Evolutionary conservation across 2,329 filamentous ascomycete species (phyloP).

Genomic region (Ceratocystis papillata): DNA sequence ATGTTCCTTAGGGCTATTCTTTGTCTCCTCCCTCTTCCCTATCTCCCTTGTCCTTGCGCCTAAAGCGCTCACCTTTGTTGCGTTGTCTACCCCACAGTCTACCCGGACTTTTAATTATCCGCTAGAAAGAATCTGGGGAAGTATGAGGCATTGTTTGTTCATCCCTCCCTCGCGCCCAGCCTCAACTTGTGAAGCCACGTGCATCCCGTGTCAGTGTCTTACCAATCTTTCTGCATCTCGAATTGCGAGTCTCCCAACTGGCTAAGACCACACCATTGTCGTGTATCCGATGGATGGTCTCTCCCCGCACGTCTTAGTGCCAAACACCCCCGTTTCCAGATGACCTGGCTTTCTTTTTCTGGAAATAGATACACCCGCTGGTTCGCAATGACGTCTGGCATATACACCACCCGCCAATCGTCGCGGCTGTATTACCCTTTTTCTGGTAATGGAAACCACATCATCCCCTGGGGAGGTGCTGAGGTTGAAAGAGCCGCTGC

Average conservation of each 20-base stretch:
- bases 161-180: conserved; percentile 6
- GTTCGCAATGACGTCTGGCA: background rate
- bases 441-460: background rate
- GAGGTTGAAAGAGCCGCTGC: background rate
- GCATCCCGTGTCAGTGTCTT: conserved; percentile 7
- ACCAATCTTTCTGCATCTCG: background rate
- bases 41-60: conserved; percentile 2
- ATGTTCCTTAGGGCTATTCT: background rate
- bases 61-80: background rate
- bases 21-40: background rate
- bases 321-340: background rate
- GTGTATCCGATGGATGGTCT: background rate
- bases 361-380: conserved; percentile 6
- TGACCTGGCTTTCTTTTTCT: background rate
- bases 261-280: background rate
- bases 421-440: background rate
- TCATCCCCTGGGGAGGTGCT: too few species aligned
- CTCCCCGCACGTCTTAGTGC: background rate
- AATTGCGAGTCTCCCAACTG: background rate
- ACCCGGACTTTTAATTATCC: background rate
- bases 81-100: background rate
- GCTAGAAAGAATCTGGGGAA: conserved; percentile 1
- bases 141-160: conserved; percentile 2
- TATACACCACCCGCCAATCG: background rate
- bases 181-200: background rate